phyloP scores from a whole-genome alignment of 129 eudicot species.

The Rutidosis leptorrhynchoides region DNA sequence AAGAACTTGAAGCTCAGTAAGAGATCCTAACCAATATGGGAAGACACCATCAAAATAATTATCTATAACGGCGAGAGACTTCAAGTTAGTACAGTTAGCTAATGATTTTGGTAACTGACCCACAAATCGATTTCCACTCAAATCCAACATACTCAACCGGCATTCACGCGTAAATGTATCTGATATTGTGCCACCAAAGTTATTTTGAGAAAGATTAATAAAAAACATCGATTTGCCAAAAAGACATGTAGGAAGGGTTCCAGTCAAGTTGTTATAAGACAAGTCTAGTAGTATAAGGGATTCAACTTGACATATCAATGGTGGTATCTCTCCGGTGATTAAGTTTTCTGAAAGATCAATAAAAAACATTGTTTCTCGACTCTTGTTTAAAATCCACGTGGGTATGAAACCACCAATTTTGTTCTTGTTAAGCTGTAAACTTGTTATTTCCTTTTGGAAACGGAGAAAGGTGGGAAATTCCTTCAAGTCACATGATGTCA shows the following conservation, averaged over 20 bases:
- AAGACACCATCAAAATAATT: background rate
- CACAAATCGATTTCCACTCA: constrained; percentile 6
- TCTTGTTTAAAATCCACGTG: background rate
- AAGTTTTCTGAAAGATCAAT: background rate
- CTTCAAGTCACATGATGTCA: background rate
- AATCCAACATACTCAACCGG: background rate
- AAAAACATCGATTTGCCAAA: background rate
- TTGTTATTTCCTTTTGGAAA: background rate
- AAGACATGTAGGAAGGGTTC: constrained; percentile 13
- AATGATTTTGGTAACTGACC: constrained; percentile 6
- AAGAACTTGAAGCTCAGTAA: constrained; percentile 8
- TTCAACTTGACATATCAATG: constrained; percentile 1
- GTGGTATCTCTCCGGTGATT: constrained; percentile 8
- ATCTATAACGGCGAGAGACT: background rate
- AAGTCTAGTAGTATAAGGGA: background rate
- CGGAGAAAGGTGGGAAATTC: background rate
- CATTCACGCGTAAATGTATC: background rate
- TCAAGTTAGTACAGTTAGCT: background rate
- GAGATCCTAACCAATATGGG: constrained; percentile 17
- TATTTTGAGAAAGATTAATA: background rate
- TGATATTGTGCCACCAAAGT: constrained; percentile 3
- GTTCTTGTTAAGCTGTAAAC: background rate
- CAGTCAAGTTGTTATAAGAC: constrained; percentile 8
- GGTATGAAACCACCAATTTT: too few species aligned
- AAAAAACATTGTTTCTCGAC: background rate